A percentile compares a stretch with the other conserved stretches of the same genome.
Conservation (phyloP, 768 basidiomycete genomes). For the Rhodotorula toruloides region DNA sequence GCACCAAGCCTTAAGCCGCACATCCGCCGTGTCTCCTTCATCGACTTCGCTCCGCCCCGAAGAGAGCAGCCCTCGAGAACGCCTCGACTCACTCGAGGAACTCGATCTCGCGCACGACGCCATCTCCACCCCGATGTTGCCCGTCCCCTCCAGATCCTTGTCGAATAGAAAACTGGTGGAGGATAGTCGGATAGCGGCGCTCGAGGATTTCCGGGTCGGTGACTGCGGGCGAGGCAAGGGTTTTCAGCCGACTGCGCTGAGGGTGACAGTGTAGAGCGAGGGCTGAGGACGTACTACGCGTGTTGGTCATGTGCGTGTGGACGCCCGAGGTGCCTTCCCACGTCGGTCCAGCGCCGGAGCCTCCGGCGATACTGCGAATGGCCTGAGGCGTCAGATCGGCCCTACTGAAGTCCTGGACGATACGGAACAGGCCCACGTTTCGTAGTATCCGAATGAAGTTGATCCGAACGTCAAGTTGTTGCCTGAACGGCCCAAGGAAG, state of each 20-base stretch:
- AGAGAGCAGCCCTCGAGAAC: background rate
- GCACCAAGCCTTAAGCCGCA: no score
- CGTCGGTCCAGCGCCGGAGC: constrained; percentile 78
- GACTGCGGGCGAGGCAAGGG: constrained; percentile 49
- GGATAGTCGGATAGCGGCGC: constrained; percentile 80
- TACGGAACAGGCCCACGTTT: constrained; percentile 46
- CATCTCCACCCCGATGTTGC: constrained; percentile 66
- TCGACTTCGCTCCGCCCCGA: no score
- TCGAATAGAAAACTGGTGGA: constrained; percentile 63
- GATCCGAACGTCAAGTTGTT: constrained; percentile 30
- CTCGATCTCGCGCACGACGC: constrained; percentile 76
- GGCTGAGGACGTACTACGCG: no score
- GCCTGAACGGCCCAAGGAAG: background rate
- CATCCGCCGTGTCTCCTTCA: no score
- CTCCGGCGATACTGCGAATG: constrained; percentile 63
- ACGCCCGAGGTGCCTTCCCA: constrained; percentile 94
- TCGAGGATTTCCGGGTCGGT: constrained; percentile 93
- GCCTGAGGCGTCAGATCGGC: no score
- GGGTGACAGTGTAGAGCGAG: background rate
- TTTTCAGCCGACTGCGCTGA: no score
- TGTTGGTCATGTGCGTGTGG: background rate
- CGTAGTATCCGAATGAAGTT: constrained; percentile 31
- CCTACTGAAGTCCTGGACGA: no score
- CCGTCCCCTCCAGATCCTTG: constrained; percentile 37
- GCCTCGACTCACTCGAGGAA: constrained; percentile 50